Percentiles rank a stretch among this genome's conserved stretches.
phyloP scores from a whole-genome alignment of 305 asterid species.

The Fraxinus latifolia region DNA sequence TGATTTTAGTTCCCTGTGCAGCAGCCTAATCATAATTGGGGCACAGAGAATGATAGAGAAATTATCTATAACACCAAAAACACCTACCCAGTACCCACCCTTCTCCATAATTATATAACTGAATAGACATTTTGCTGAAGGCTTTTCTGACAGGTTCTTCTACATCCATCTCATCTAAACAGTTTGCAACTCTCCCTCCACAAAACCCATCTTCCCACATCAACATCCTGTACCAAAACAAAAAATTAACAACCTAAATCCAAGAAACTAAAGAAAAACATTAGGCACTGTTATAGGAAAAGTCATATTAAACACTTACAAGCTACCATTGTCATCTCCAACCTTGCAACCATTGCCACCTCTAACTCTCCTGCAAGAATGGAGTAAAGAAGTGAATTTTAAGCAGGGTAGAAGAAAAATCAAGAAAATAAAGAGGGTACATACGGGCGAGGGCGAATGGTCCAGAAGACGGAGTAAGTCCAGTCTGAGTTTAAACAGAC shows the following conservation, averaged over 20 bases:
- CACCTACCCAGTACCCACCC: slow-evolving; percentile 99
- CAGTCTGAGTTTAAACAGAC: slow-evolving; percentile 97
- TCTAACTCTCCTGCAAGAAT: slow-evolving; percentile 71
- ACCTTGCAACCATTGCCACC: slow-evolving; percentile 99
- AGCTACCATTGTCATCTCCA: slow-evolving; percentile 98
- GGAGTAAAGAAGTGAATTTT: background rate
- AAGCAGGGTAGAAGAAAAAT: background rate
- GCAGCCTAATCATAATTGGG: slow-evolving; percentile 20
- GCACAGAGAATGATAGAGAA: slow-evolving; percentile 27
- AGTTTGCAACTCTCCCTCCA: slow-evolving; percentile 76
- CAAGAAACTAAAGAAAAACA: background rate
- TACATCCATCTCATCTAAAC: slow-evolving; percentile 81
- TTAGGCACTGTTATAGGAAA: background rate
- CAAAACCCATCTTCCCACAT: slow-evolving; percentile 99
- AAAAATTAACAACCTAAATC: background rate
- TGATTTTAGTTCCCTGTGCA: slow-evolving; percentile 13
- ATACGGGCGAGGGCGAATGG: slow-evolving; percentile 99
- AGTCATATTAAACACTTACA: slow-evolving; percentile 50
- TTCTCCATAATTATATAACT: slow-evolving; percentile 99
- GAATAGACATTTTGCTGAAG: slow-evolving; percentile 99
- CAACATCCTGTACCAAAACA: slow-evolving; percentile 76
- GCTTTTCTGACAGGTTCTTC: slow-evolving; percentile 91
- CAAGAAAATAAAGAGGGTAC: background rate
- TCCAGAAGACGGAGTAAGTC: slow-evolving; percentile 99
- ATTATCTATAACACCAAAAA: slow-evolving; percentile 35